phyloP scores from a whole-genome alignment of 2,329 filamentous ascomycete species.

The Phialocephala sp. region DNA sequence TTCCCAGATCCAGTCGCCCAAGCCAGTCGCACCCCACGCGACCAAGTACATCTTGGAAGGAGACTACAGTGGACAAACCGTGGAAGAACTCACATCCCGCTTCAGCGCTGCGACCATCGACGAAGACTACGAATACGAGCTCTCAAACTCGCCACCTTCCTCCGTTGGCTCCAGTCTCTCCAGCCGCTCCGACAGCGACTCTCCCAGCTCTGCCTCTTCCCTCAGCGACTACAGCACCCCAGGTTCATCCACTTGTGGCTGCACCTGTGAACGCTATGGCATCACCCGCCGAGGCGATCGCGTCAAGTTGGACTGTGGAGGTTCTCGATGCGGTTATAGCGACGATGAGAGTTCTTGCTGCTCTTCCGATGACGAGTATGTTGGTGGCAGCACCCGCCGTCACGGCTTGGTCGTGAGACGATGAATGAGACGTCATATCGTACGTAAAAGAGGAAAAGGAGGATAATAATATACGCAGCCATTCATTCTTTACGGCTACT shows the following conservation, averaged over 20 bases:
- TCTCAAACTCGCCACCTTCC: constrained; percentile 66
- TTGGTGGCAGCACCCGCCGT: constrained; percentile 62
- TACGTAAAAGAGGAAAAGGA: constrained; percentile 12
- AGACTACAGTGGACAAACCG: constrained; percentile 74
- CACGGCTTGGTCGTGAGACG: constrained; percentile 64
- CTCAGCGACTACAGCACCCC: constrained; percentile 81
- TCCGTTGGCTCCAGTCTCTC: constrained; percentile 74
- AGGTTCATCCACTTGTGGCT: constrained; percentile 75
- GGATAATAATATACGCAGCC: constrained; percentile 29
- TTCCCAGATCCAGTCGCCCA: constrained; percentile 89
- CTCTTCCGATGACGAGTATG: constrained; percentile 68
- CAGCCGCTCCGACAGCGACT: constrained; percentile 75
- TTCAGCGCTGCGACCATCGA: constrained; percentile 68
- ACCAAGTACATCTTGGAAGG: constrained; percentile 85
- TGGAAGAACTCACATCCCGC: constrained; percentile 80
- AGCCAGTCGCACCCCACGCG: constrained; percentile 85
- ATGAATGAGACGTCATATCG: constrained; percentile 31
- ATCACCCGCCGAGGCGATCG: constrained; percentile 92
- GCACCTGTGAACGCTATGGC: constrained; percentile 95
- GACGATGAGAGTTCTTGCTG: constrained; percentile 74
- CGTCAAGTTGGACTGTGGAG: constrained; percentile 95
- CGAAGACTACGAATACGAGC: constrained; percentile 56
- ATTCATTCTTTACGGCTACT: constrained; percentile 39
- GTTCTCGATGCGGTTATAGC: constrained; percentile 82
- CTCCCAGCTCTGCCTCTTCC: constrained; percentile 67